phyloP scores from a whole-genome alignment of 768 basidiomycete species.

The Cystofilobasidium ferigula region DNA sequence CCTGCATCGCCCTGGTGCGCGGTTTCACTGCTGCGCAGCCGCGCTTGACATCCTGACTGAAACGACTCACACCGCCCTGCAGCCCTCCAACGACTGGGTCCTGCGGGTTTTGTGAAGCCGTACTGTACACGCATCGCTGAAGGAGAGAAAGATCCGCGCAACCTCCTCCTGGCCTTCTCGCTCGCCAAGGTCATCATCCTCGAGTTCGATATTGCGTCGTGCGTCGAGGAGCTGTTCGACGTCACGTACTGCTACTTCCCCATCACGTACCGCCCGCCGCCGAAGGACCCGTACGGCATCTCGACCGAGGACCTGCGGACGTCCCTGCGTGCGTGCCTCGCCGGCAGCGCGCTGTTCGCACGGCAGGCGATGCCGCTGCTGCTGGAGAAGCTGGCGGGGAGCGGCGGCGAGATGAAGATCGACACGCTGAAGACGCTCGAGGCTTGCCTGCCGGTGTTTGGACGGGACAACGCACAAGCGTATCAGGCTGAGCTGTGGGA shows the following conservation, averaged over 20 bases:
- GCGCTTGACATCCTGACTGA: not conserved
- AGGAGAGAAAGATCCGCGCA: conserved; percentile 95
- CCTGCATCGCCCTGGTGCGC: conserved; percentile 54
- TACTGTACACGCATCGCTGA: conserved; percentile 67
- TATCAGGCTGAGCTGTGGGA: conserved; percentile 78
- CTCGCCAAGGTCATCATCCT: conserved; percentile 74
- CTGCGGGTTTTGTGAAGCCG: conserved; percentile 43
- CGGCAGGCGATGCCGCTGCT: conserved; percentile 74
- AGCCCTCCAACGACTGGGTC: conserved; percentile 8
- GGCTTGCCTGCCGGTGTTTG: conserved; percentile 73
- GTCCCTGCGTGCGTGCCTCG: conserved; percentile 62
- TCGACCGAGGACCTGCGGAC: conserved; percentile 70
- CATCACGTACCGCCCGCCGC: conserved; percentile 87
- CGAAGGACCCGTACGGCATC: conserved; percentile 87
- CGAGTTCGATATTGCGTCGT: conserved; percentile 67
- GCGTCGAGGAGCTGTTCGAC: conserved; percentile 84
- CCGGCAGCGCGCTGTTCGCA: conserved; percentile 70
- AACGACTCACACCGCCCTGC: conserved; percentile 16
- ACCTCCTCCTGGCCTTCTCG: conserved; percentile 77
- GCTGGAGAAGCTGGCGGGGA: conserved; percentile 78
- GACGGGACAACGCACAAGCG: conserved; percentile 49
- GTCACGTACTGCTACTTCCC: conserved; percentile 98
- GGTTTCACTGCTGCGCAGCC: no score
- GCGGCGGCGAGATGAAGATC: conserved; percentile 71
- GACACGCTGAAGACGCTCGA: conserved; percentile 73